Evolutionary conservation across 306 rosid genomes (phyloP).

Genomic region (Calophaca sinica): DNA sequence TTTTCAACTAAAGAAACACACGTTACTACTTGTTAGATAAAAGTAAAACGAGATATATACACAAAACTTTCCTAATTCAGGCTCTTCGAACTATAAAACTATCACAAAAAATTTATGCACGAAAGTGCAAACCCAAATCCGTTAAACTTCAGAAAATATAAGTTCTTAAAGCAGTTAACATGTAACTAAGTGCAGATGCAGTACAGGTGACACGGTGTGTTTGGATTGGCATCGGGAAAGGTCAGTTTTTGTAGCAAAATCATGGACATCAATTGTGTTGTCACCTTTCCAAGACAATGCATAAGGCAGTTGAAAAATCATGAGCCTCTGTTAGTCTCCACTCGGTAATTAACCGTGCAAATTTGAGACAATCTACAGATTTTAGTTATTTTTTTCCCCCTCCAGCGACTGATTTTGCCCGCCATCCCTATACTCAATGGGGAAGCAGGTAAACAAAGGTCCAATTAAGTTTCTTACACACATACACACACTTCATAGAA

Average conservation of each 20-base stretch:
- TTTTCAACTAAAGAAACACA: not conserved
- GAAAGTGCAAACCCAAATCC: not conserved
- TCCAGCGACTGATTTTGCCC: not conserved
- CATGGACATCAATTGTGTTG: not conserved
- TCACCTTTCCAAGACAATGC: not conserved
- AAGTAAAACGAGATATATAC: not conserved
- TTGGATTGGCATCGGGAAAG: too few relatives aligned
- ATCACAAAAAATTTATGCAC: not conserved
- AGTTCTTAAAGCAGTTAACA: not conserved
- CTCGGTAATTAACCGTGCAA: not conserved
- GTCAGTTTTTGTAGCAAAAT: slow-evolving; percentile 5
- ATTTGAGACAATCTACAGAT: not conserved
- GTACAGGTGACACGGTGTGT: not conserved
- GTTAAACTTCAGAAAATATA: not conserved
- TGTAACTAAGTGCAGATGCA: slow-evolving; percentile 3
- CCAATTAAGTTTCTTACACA: not conserved
- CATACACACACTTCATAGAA: not conserved
- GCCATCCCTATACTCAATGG: not conserved
- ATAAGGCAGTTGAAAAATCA: slow-evolving; percentile 1
- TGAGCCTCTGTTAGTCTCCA: not conserved
- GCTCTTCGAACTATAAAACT: not conserved
- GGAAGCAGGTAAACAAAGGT: not conserved
- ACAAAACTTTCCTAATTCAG: not conserved
- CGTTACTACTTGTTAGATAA: not conserved
- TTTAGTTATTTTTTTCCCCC: not conserved